phyloP scores from a whole-genome alignment of 306 rosid genomes.

The Cajanus cajan region DNA sequence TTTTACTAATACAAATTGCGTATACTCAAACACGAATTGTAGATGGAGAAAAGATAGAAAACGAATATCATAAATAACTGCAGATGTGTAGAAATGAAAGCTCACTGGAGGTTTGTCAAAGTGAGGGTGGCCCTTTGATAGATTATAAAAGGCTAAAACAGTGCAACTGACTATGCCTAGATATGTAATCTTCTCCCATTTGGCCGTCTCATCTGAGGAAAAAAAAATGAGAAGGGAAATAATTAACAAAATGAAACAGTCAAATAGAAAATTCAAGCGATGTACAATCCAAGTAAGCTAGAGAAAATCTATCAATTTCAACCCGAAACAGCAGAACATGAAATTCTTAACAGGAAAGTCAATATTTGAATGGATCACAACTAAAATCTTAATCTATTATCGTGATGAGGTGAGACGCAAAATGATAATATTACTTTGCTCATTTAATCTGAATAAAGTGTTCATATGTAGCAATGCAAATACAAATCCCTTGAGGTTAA shows the following conservation, averaged over 20 bases:
- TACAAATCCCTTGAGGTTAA: not conserved
- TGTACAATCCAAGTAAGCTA: not conserved
- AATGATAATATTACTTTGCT: not conserved
- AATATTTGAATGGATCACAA: not conserved
- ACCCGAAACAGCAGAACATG: not conserved
- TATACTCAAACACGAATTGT: not conserved
- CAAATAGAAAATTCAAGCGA: not conserved
- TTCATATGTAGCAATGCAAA: not conserved
- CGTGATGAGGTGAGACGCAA: not conserved
- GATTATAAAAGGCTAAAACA: conserved; percentile 44
- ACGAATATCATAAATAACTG: not conserved
- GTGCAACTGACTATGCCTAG: conserved; percentile 74
- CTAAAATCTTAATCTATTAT: not conserved
- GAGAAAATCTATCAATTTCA: conserved; percentile 1
- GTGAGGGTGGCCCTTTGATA: conserved; percentile 91
- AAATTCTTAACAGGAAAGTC: conserved; percentile 2
- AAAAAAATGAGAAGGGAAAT: not conserved
- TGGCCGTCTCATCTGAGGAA: conserved; percentile 72
- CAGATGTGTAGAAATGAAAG: conserved; percentile 25
- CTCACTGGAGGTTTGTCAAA: conserved; percentile 76
- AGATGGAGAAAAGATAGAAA: not conserved
- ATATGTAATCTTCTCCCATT: conserved; percentile 98
- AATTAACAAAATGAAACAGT: not conserved
- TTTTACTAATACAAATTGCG: not conserved
- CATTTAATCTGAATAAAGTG: not conserved